Percentiles rank a stretch among this genome's conserved stretches.
phyloP scores from a whole-genome alignment of 805 yeast species.

The Wilhelminamyces savonicus region DNA sequence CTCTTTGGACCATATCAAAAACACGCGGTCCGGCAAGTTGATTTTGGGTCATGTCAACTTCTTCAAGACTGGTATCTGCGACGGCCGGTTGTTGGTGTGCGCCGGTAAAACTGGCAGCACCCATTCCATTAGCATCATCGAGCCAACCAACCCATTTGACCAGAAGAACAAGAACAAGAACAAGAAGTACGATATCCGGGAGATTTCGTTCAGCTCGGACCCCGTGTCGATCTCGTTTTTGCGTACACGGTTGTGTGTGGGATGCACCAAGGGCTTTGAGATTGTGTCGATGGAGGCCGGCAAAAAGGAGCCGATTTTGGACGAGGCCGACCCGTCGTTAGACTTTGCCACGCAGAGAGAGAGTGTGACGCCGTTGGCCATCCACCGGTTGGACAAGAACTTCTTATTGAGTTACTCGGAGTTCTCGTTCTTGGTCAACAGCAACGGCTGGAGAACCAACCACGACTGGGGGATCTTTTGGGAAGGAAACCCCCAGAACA shows the following conservation, averaged over 20 bases:
- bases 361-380: conserved; percentile 77
- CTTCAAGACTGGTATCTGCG: conserved; percentile 89
- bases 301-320: conserved; percentile 81
- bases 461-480: conserved; percentile 92
- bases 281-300: conserved; percentile 81
- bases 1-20: conserved; percentile 41
- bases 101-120: conserved; percentile 81
- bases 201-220: conserved; percentile 78
- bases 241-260: conserved; percentile 85
- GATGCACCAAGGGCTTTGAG: conserved; percentile 95
- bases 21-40: conserved; percentile 64
- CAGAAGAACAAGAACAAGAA: conserved; percentile 57
- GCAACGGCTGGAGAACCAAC: conserved; percentile 94
- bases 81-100: conserved; percentile 81
- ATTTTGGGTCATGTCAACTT: conserved; percentile 82
- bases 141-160: conserved; percentile 73
- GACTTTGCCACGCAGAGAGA: conserved; percentile 88
- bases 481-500: conserved; percentile 93
- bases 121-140: conserved; percentile 78
- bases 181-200: conserved; percentile 56
- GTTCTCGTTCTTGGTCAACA: conserved; percentile 89
- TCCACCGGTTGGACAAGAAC: conserved; percentile 83
- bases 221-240: conserved; percentile 88
- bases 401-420: conserved; percentile 86
- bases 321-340: conserved; percentile 96